phyloP scores from a whole-genome alignment of 345 rosid species.

The Barbarea vulgaris region DNA sequence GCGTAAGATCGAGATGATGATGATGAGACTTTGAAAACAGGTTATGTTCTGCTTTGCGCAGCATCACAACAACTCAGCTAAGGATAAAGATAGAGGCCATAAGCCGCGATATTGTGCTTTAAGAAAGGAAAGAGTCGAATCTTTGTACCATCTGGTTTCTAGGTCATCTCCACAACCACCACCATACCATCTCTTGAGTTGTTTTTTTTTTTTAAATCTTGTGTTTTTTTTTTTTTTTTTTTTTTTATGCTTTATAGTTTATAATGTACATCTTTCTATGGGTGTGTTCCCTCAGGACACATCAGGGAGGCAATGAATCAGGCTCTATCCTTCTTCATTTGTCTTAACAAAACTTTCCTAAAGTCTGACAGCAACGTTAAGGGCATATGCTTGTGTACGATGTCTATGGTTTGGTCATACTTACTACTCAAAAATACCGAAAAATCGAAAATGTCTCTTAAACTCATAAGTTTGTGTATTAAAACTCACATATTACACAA shows the following conservation, averaged over 20 bases:
- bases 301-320: conserved; percentile 38
- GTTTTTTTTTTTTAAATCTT: neutral
- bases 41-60: conserved; percentile 20
- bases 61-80: conserved; percentile 8
- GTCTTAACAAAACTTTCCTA: conserved; percentile 15
- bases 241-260: conserved; percentile 30
- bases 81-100: conserved; percentile 17
- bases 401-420: neutral
- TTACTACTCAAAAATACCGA: neutral
- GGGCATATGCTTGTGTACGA: neutral
- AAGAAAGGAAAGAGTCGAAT: conserved; percentile 24
- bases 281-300: conserved; percentile 11
- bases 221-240: no score
- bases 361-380: conserved; percentile 9
- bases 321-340: conserved; percentile 31
- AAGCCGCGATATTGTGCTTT: conserved; percentile 23
- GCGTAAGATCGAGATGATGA: conserved; percentile 4
- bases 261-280: conserved; percentile 38
- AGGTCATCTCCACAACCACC: conserved; percentile 9
- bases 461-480: neutral
- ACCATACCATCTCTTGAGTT: conserved; percentile 30
- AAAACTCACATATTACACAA: conserved; percentile 16
- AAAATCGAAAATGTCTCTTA: neutral
- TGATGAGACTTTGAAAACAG: neutral
- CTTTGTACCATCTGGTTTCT: conserved; percentile 34